Evolutionary conservation across 192 early-diverging fungal genomes (phyloP), one percentile per base, ranked within the genome.

Genomic region (Gorgonomyces haynaldii): DNA sequence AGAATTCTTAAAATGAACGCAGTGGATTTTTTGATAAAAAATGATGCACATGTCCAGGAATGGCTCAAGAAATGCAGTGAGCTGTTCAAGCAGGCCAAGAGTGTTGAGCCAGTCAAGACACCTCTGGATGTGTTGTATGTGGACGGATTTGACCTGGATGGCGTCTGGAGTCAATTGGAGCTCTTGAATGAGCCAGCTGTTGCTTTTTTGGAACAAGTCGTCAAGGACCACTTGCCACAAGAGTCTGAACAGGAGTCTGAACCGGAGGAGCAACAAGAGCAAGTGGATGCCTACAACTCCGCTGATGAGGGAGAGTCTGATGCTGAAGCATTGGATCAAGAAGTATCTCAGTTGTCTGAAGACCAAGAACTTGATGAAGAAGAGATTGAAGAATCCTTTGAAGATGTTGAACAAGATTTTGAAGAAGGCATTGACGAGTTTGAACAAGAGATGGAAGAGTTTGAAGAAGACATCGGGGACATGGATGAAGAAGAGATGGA

Each of bases 161-260:
- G 93, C 72, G 80, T 97, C 37, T 97, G 93, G 93, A 86, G 91
- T 62, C 85, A 93, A 58, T 70, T 97, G 37, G 78, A 79, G 46
- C 65, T 90, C 56, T 83, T 84, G 45, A 93, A 93, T 56, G 70
- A 76, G 45, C 85, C 86, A 0, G 81, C 92, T 49, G 60, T 88
- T 16, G 66, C 74, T 24, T 81, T 79, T 56, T 53, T 82, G 0
- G 40, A 30, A 4, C 25, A 41, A 8, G 40, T 42, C 26, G 54
- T 54, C 9, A 20, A 62, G 10, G 46, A 53, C 13, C 28, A n/a
- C n/a, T n/a, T n/a, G n/a, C n/a, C n/a, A n/a, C n/a, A n/a, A n/a
- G n/a, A n/a, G n/a, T n/a, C n/a, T n/a, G n/a, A n/a, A n/a, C n/a
- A n/a, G n/a, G n/a, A n/a, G n/a, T n/a, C 44, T 38, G 67, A 61